Evolutionary conservation across 352 stramenopile species (phyloP), one percentile per base, ranked within the genome.

Genomic region (Halophytophthora batemanensis): DNA sequence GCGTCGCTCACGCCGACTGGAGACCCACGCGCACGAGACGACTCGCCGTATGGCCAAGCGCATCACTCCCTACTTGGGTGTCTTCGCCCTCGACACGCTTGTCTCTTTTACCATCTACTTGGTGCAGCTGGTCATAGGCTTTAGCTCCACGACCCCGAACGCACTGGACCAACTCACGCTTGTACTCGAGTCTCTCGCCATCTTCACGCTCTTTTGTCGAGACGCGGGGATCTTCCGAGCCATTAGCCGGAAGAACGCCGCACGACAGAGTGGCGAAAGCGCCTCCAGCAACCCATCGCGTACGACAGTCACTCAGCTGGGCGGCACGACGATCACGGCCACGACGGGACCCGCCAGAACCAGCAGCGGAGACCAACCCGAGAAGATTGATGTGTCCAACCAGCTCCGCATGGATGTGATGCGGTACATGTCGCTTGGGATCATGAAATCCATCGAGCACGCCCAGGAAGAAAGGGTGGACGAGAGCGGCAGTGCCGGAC

Each of bases 401-500:
- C 83, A 90, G 33, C 63, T 94, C 29, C 79, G 83, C 21, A 87
- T 85, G 69, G 77, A 86, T 56, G 70, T 94, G 50, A 92, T 94
- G 83, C 82, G 82, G 59, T 94, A 94, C 58, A 94, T 85, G 63
- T 90, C 78, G 12, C 78, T 87, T 64, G 83, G 81, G 3, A 92
- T 94, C 42, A 81, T 86, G 54, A 66, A 83, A 56, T 88, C 75
- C 3, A 88, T 84, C 50, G 66, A 80, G 33, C 66, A 78, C 10
- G 53, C 29, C 1, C 65, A 69, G 19, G 60, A 68, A 14, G 63
- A 72, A 12, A 54, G 66, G 13, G 14, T 37, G 6, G 33, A 8
- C 25, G 39, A 22, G 8, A 69, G 62, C 36, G 31, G 21, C 15
- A 59, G 53, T 31, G 40, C 38, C 18, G 63, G 54, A 19, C 43